Base-by-base conservation (phyloP, 768 basidiomycete species). In the Mycena polygramma region DNA sequence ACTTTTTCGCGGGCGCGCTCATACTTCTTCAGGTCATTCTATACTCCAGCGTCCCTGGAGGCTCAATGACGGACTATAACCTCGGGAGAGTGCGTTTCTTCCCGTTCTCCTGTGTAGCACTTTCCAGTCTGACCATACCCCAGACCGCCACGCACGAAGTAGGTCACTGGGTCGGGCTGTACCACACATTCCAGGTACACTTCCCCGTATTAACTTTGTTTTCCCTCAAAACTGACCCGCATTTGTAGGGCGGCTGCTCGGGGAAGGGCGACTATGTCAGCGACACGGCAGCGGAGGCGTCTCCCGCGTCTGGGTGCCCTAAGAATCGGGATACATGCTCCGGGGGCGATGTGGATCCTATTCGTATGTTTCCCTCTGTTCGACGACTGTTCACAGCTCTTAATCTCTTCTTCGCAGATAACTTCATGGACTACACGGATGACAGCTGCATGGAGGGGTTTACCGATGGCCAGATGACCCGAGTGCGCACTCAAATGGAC, bases 131-230 rank as follows among this genome's bases (percentile, higher is more conserved):
- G 30, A 30, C 4, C 7, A 51, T 35, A 77, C 17, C 52, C 4
- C 70, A 85, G 77, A 90, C 86, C 52, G 73, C 86, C 68, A 87
- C 84, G 17, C 89, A 90, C 75, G 89, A 90, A 77, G 84, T 83
- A 57, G 87, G 88, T n/a, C 88, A 89, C 79, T 90, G 89, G 88
- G 79, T 88, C 68, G 88, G 89, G 35, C 82, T 89, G 30, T 89
- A 83, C 78, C 88, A 89, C 79, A 88, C 88, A 30, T 89, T 88
- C 85, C 85, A 90, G 75, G 86, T 86, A 49, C 87, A 83, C 79
- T 53, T 41, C 46, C 73, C 35, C 20, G 10, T 39, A 22, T 11
- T 15, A 72, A 57, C 66, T 17, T 71, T 68, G 72, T 54, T 79
- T 85, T 14, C 24, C 2, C 86, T 74, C 82, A 81, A 14, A 77